Evolutionary conservation across 805 yeast genomes (phyloP), one percentile per base, ranked within the genome.

Genomic region (Kazachstania africana): DNA sequence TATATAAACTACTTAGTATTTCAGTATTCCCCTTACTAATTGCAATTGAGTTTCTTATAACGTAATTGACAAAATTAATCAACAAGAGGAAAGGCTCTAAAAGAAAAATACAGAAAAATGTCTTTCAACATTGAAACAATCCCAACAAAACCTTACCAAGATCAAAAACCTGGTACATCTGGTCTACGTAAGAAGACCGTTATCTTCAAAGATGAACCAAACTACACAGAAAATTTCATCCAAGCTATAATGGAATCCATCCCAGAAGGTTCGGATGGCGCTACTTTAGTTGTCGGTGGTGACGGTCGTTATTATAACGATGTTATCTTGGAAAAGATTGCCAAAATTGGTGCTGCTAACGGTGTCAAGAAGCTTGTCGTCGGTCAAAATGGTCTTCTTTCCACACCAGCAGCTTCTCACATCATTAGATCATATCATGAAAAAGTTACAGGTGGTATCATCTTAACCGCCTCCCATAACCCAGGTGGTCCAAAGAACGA

Each of bases 121-220:
- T 42, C 47, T 5, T 31, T 42, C 12, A 29, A 37, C 18, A 42
- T 48, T 19, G 45, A 45, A 24, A 42, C 51, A 15, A 65, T 82
- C 26, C 51, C 68, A 24, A 87, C 97, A 15, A 73, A 68, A 9
- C 76, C 95, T 1, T 88, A 72, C 58, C 66, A 60, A 26, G 98
- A 87, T 61, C 98, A 88, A 57, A 91, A 87, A 56, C 97, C 98
- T 9, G 98, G 98, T 23, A 88, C 98, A 15, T 88, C 97, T 6
- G 98, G 98, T 16, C 72, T 88, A 29, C 73, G 98, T 50, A 88
- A 88, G 67, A 85, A 79, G 62, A 94, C 88, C 27, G 68, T 66
- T 16, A 87, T 83, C 16, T 88, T 88, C 63, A 73, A 83, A 60
- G 46, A 59, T 27, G 75, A 74, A 47, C 63, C 66, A 9, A 63